Evolutionary conservation across 2,329 filamentous ascomycete species (phyloP), one percentile per base, ranked within the genome.

Genomic region (Fusarium chuoi): DNA sequence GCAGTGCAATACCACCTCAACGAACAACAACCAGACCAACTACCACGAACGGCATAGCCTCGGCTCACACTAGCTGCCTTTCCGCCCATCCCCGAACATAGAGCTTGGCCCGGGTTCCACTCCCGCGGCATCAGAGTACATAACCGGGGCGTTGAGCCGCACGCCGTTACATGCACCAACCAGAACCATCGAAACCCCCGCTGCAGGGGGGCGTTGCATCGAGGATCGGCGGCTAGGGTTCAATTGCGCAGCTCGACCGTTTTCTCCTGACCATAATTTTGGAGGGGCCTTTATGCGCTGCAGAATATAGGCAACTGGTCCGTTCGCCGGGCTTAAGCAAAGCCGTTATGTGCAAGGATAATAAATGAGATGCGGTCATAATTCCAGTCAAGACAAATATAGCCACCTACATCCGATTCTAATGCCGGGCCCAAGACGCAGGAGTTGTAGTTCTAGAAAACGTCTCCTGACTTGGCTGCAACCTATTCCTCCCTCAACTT

Each of bases 121-220:
- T 10, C 14, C 26, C 26, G 55, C 66, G 65, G 66, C 22, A n/a
- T 22, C 30, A 13, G 10, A 14, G 14, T 36, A 38, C 42, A 48
- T 9, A 64, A 44, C 28, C 13, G 52, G 57, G 38, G 24, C 30
- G 30, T 20, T 35, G 41, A 42, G 48, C 66, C 66, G 66, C 46
- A 69, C 17, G 10, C 3, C 6, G 66, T 69, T 55, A 59, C 66
- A 69, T 68, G 24, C 26, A 28, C 54, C 45, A 52, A 42, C 63
- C 36, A 38, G 48, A 58, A 30, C 33, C 30, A 61, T 60, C 26
- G 22, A 45, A 45, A 36, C 18, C 22, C 13, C 62, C 46, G 63
- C 46, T 65, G 63, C 60, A 66, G 49, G 63, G 63, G 62, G 45
- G 62, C 42, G 64, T 66, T 15, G 30, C 63, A 65, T 44, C 51